Conservation (phyloP, 352 stramenopile genomes). For the Peronosclerospora sorghi region DNA sequence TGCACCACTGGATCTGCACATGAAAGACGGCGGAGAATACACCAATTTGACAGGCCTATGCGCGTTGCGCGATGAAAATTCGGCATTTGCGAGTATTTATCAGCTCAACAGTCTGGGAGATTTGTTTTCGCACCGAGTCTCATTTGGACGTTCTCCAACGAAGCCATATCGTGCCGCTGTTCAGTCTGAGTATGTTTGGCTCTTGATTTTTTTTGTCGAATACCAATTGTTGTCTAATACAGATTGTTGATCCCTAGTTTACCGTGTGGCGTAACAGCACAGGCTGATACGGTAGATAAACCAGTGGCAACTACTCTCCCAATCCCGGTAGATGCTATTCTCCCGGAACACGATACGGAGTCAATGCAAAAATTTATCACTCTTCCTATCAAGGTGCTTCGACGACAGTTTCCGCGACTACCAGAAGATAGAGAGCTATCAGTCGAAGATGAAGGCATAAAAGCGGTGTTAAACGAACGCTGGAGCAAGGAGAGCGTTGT, state of each 20-base stretch:
- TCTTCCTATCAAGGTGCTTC: conserved; percentile 34
- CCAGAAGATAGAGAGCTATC: conserved; percentile 1
- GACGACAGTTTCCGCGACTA: conserved; percentile 40
- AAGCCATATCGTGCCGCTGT: conserved; percentile 36
- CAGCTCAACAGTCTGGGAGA: conserved; percentile 61
- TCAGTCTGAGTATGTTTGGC: conserved; percentile 42
- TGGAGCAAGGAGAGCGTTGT: not conserved
- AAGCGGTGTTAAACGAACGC: not conserved
- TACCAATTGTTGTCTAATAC: not conserved
- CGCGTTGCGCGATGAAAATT: conserved; percentile 20
- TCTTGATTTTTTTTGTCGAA: not conserved
- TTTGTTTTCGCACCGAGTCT: conserved; percentile 48
- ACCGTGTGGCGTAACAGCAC: conserved; percentile 33
- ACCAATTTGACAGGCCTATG: conserved; percentile 42
- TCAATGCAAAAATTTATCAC: conserved; percentile 31
- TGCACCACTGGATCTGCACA: conserved; percentile 43
- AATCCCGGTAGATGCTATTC: conserved; percentile 42
- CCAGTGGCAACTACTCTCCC: conserved; percentile 21
- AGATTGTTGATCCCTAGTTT: conserved; percentile 21
- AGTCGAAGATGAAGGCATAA: not conserved
- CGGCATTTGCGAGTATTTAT: conserved; percentile 30
- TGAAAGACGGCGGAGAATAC: conserved; percentile 49
- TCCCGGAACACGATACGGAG: conserved; percentile 39
- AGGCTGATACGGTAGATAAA: conserved; percentile 9
- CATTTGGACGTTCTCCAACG: conserved; percentile 18